Base-by-base conservation (phyloP, 1,284 basidiomycete genomes). In the Papiliotrema nemorosa region DNA sequence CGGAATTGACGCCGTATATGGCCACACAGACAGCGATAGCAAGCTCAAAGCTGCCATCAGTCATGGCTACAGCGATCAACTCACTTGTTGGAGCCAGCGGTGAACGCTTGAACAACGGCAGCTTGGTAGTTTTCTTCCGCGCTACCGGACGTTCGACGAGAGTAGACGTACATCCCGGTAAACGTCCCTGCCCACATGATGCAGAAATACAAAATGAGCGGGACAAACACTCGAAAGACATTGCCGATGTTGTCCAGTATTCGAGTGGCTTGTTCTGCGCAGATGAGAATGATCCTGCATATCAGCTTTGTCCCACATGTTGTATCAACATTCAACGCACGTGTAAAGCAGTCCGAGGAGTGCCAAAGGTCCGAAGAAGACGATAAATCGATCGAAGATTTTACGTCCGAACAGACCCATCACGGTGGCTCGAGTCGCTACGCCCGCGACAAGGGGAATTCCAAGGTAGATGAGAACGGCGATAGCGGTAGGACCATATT, bases 1-100 rank as follows among this genome's bases (percentile, higher is more conserved):
- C 81, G 0, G 84, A 86, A 9, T 82, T 77, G 2, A 84, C 81
- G 0, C 87, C 87, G 65, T 85, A 92, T 0, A 85, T 81, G 6
- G 87, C 84, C 31, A 91, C 85, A 2, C 84, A 81, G 2, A 92
- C 84, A 0, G 90, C 89, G 50, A 91, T 92, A 0, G 89, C 88
- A 0, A 92, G 78, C 71, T 90, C 87, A 37, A 60, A 61, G 53
- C 49, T 54, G 20, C 3, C n/a, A 27, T 36, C 25, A 57, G 45
- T 5, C 26, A 20, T 3, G 12, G 12, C n/a, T 10, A n/a, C n/a
- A n/a, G n/a, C 5, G 36, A 3, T 34, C 36, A 40, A 3, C 75
- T 52, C 75, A 78, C 58, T 80, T 80, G 67, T 79, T 79, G 7
- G 74, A 76, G 0, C 70, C 77, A 2, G 75, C 76, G 20, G 42